phyloP scores from a whole-genome alignment of 2,329 filamentous ascomycete genomes.

The Diaporthe nobilis region DNA sequence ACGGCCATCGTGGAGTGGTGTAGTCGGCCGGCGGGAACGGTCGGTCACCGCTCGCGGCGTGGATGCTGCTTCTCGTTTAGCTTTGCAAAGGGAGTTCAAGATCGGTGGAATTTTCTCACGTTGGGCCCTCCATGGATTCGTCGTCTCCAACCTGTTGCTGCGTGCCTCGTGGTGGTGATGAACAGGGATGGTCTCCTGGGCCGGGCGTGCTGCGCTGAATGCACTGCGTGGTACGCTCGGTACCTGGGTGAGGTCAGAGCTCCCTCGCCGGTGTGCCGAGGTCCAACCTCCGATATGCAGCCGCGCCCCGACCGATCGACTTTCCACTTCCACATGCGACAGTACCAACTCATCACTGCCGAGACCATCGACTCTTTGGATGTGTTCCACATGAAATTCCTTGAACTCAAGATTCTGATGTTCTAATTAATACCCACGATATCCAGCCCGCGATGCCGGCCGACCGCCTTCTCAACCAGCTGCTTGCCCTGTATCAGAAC shows the following conservation, averaged over 20 bases:
- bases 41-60: conserved; percentile 33
- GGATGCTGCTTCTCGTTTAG: conserved; percentile 36
- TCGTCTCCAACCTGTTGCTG: background rate
- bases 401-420: background rate
- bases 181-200: conserved; percentile 23
- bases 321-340: conserved; percentile 5
- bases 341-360: background rate
- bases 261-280: conserved; percentile 37
- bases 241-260: conserved; percentile 24
- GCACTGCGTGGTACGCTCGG: background rate
- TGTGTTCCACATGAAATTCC: no score
- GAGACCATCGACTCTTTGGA: background rate
- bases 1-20: conserved; percentile 80
- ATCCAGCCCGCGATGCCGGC: conserved; percentile 67
- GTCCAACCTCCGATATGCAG: conserved; percentile 45
- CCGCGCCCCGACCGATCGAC: conserved; percentile 9
- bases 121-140: conserved; percentile 21
- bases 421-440: background rate
- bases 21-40: conserved; percentile 68
- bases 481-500: conserved; percentile 73
- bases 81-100: no score
- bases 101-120: background rate
- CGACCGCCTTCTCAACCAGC: conserved; percentile 76
- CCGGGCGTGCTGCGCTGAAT: background rate
- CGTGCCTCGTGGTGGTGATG: conserved; percentile 21